phyloP scores from a whole-genome alignment of 345 rosid genomes.

The Brassica juncea region DNA sequence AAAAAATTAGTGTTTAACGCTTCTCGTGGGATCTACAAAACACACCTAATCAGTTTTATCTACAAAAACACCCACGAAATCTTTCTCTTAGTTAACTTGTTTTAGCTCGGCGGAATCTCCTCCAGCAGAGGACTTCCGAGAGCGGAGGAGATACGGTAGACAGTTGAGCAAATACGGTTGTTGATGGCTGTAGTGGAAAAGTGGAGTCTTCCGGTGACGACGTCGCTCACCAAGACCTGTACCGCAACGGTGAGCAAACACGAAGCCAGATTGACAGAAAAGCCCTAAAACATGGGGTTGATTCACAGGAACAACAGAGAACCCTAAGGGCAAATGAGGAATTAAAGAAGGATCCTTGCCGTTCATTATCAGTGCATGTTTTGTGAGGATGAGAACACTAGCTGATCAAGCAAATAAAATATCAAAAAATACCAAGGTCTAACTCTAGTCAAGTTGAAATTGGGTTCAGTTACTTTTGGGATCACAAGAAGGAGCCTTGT shows the following conservation, averaged over 20 bases:
- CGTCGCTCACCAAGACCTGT: conserved; percentile 49
- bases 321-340: conserved; percentile 57
- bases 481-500: not conserved
- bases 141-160: conserved; percentile 50
- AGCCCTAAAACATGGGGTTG: conserved; percentile 5
- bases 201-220: conserved; percentile 36
- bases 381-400: not conserved
- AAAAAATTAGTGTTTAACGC: not conserved
- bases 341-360: conserved; percentile 47
- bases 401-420: too few relatives aligned
- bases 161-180: conserved; percentile 47
- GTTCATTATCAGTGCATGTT: conserved; percentile 6
- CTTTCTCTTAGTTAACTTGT: conserved; percentile 5
- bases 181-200: conserved; percentile 48
- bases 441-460: not conserved
- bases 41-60: not conserved
- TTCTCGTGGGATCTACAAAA: not conserved
- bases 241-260: conserved; percentile 53
- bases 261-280: conserved; percentile 26
- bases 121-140: conserved; percentile 13
- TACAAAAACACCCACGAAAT: conserved; percentile 10
- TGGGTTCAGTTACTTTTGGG: not conserved
- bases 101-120: not conserved
- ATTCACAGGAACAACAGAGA: conserved; percentile 46
- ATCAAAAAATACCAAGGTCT: not conserved